phyloP scores from a whole-genome alignment of 2,329 filamentous ascomycete species.

The Atkinsonella texensis region DNA sequence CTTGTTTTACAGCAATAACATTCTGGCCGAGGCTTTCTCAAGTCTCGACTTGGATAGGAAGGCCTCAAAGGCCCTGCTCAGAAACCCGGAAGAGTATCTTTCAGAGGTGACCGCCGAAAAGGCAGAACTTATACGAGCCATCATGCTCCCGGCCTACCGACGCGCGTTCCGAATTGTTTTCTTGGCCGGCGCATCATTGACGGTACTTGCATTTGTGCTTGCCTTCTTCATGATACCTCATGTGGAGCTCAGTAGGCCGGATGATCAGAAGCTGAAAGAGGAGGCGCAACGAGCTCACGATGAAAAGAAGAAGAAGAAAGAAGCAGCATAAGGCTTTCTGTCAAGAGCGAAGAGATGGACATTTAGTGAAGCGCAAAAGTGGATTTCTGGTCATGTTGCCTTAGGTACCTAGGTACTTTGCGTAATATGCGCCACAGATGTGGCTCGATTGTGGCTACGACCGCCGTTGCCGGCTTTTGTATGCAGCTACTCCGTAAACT shows the following conservation, averaged over 20 bases:
- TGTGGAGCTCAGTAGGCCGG: slow-evolving; percentile 23
- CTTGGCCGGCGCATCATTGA: slow-evolving; percentile 23
- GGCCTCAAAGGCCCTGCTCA: slow-evolving; percentile 16
- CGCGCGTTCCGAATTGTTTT: slow-evolving; percentile 26
- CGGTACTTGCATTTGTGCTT: slow-evolving; percentile 23
- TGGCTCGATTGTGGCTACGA: too few species aligned
- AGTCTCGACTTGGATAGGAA: slow-evolving; percentile 13
- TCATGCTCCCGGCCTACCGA: slow-evolving; percentile 25
- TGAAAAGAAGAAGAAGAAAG: slow-evolving; percentile 8
- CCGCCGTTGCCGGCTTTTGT: too few species aligned
- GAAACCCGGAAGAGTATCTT: slow-evolving; percentile 22
- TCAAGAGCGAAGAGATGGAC: too few species aligned
- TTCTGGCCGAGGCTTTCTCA: slow-evolving; percentile 19
- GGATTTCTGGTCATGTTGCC: too few species aligned
- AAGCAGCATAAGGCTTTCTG: too few species aligned
- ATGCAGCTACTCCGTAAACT: too few species aligned
- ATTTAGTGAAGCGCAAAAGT: too few species aligned
- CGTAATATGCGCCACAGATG: too few species aligned
- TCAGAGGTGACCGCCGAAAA: slow-evolving; percentile 15
- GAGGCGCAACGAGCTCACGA: slow-evolving; percentile 16
- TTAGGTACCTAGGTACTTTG: too few species aligned
- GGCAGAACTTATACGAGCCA: slow-evolving; percentile 17
- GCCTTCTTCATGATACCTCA: slow-evolving; percentile 29
- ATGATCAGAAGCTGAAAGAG: slow-evolving; percentile 25
- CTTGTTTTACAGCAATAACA: slow-evolving; percentile 21